Percentiles rank a stretch among this genome's conserved stretches.
Evolutionary conservation across 352 stramenopile species (phyloP).

Genomic region (Phytophthora citricola): DNA sequence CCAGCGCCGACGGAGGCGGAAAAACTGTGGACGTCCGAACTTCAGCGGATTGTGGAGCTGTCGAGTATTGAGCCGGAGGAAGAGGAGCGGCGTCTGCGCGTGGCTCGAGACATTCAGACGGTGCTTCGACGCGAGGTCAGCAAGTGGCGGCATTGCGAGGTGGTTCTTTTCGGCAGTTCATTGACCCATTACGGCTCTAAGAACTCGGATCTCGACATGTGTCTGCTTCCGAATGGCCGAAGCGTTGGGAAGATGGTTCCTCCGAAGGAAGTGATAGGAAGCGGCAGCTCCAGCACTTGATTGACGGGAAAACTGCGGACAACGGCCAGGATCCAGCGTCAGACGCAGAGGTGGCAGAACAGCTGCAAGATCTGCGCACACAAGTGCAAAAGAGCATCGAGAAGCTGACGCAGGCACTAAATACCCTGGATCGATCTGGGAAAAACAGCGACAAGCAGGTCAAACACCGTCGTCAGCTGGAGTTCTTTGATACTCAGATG

Average conservation of each 20-base stretch:
- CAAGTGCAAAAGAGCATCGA: slow-evolving; percentile 61
- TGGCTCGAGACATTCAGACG: slow-evolving; percentile 56
- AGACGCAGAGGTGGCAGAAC: slow-evolving; percentile 22
- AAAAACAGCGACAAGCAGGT: slow-evolving; percentile 40
- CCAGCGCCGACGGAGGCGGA: slow-evolving; percentile 9
- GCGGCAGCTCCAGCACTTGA: slow-evolving; percentile 52
- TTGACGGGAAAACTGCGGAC: slow-evolving; percentile 34
- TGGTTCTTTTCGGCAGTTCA: slow-evolving; percentile 81
- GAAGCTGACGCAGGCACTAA: slow-evolving; percentile 49
- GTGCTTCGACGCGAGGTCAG: slow-evolving; percentile 46
- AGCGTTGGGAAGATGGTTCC: slow-evolving; percentile 13
- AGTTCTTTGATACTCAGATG: slow-evolving; percentile 56
- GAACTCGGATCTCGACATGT: slow-evolving; percentile 82
- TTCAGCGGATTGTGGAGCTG: slow-evolving; percentile 49
- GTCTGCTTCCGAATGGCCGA: slow-evolving; percentile 47
- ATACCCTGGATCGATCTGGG: slow-evolving; percentile 35
- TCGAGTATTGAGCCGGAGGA: slow-evolving; percentile 55
- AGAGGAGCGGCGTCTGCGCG: slow-evolving; percentile 44
- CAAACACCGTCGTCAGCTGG: slow-evolving; percentile 47
- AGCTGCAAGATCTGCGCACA: slow-evolving; percentile 47
- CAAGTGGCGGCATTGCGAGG: slow-evolving; percentile 58
- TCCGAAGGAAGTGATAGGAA: slow-evolving; percentile 36
- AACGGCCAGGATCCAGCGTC: slow-evolving; percentile 17
- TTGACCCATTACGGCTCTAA: slow-evolving; percentile 77
- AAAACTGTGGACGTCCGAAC: slow-evolving; percentile 36